A percentile compares a stretch with the other conserved stretches of the same genome.
These are phyloP conservation scores for Earliella scabrosa DNA, from an alignment of 1,284 basidiomycete genomes.

Conservation along the genomic window DNA sequence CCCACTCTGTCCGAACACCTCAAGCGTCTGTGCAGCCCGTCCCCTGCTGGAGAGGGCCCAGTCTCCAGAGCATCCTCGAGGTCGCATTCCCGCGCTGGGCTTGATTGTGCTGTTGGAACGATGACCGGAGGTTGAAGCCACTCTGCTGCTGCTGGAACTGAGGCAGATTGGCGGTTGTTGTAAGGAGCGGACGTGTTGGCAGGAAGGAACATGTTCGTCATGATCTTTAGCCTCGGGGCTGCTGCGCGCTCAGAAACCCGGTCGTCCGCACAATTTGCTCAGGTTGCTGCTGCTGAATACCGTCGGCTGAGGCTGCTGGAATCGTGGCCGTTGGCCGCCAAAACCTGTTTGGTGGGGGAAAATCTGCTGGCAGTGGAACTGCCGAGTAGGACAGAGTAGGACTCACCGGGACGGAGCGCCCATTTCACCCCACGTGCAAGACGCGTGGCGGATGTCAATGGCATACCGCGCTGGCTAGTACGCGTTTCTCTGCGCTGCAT, in stretches of 20 bases:
- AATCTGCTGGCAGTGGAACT: slow-evolving; percentile 46
- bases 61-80: slow-evolving; percentile 90
- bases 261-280: slow-evolving; percentile 42
- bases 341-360: slow-evolving; percentile 46
- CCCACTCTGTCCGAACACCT: slow-evolving; percentile 96
- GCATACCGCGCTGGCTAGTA: too few relatives aligned
- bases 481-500: too few relatives aligned
- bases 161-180: slow-evolving; percentile 59
- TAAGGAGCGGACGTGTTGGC: slow-evolving; percentile 67
- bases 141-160: slow-evolving; percentile 70
- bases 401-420: too few relatives aligned
- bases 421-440: too few relatives aligned
- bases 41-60: slow-evolving; percentile 70
- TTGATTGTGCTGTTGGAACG: slow-evolving; percentile 82
- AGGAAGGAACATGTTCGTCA: slow-evolving; percentile 89
- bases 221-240: slow-evolving; percentile 78
- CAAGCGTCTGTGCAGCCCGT: slow-evolving; percentile 91
- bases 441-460: too few relatives aligned
- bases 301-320: slow-evolving; percentile 45
- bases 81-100: slow-evolving; percentile 69
- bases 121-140: slow-evolving; percentile 68
- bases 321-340: slow-evolving; percentile 35
- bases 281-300: slow-evolving; percentile 44
- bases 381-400: too few relatives aligned
- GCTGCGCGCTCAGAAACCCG: slow-evolving; percentile 47